Percentiles rank a stretch among this genome's conserved stretches.
Conservation (phyloP, 2,329 filamentous ascomycete species). For the Cercospora canescens region DNA sequence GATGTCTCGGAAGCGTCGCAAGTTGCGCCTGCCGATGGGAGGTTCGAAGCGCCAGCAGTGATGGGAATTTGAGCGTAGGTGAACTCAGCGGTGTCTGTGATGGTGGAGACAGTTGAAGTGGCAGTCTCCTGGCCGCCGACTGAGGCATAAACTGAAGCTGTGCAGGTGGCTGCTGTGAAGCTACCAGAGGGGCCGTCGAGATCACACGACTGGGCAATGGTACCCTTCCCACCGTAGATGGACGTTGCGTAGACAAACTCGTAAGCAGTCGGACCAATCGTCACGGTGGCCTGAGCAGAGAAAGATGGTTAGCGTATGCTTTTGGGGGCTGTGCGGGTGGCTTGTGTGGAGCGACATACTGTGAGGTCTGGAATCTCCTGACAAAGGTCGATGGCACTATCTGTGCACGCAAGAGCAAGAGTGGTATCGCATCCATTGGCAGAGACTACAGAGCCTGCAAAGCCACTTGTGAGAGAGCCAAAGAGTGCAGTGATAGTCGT, state of each 20-base stretch:
- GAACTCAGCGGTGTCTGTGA: constrained; percentile 8
- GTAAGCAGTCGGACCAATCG: constrained; percentile 8
- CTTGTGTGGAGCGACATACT: not conserved
- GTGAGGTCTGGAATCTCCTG: constrained; percentile 1
- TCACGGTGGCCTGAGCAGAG: constrained; percentile 3
- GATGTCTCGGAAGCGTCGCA: not conserved
- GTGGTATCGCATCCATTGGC: constrained; percentile 20
- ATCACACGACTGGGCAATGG: constrained; percentile 8
- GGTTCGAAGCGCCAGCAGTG: not conserved
- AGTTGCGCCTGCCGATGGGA: constrained; percentile 2
- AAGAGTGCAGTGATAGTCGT: constrained; percentile 11
- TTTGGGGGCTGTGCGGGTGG: not conserved
- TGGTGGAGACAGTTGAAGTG: constrained; percentile 1
- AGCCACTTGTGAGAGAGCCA: constrained; percentile 8
- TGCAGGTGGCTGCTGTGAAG: constrained; percentile 6
- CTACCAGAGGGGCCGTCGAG: constrained; percentile 5
- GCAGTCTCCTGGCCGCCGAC: not conserved
- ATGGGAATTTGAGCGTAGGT: constrained; percentile 7
- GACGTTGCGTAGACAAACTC: constrained; percentile 11
- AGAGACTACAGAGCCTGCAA: constrained; percentile 14
- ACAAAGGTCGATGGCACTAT: not conserved
- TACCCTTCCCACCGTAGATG: not conserved
- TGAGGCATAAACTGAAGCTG: constrained; percentile 1
- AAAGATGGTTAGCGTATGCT: not conserved
- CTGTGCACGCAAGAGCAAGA: constrained; percentile 16